Percentiles rank a stretch among this genome's conserved stretches.
phyloP scores from a whole-genome alignment of 345 rosid species.

The Aethionema arabicum region DNA sequence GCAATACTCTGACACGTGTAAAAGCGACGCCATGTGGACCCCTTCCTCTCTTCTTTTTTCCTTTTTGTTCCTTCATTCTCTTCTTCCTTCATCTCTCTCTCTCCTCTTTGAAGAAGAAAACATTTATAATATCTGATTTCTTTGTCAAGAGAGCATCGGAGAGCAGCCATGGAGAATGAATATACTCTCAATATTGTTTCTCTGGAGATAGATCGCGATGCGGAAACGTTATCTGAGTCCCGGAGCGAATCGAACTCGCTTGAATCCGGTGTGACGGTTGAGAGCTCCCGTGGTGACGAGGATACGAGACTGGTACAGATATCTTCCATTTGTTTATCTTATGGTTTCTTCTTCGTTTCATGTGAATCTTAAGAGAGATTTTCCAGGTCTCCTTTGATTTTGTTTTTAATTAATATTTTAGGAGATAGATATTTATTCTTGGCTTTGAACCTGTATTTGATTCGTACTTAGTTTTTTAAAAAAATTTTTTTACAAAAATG shows the following conservation, averaged over 20 bases:
- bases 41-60: constrained; percentile 20
- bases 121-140: background rate
- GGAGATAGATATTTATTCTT: background rate
- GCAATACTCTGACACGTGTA: constrained; percentile 46
- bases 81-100: constrained; percentile 8
- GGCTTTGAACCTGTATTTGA: constrained; percentile 6
- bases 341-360: background rate
- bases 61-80: background rate
- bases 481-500: background rate
- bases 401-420: background rate
- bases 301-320: constrained; percentile 37
- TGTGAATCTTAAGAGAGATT: background rate
- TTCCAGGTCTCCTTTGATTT: constrained; percentile 7
- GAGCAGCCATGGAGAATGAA: constrained; percentile 29
- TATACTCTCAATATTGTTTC: constrained; percentile 28
- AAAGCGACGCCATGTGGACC: constrained; percentile 68
- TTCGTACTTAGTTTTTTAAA: background rate
- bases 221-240: constrained; percentile 27
- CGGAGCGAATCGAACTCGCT: constrained; percentile 38
- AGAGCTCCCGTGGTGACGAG: constrained; percentile 27
- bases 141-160: constrained; percentile 13
- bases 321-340: constrained; percentile 3
- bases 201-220: constrained; percentile 37
- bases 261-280: constrained; percentile 43
- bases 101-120: constrained; percentile 4